Evolutionary conservation across 352 stramenopile species (phyloP).

Genomic region (Globisporangium spiculum): DNA sequence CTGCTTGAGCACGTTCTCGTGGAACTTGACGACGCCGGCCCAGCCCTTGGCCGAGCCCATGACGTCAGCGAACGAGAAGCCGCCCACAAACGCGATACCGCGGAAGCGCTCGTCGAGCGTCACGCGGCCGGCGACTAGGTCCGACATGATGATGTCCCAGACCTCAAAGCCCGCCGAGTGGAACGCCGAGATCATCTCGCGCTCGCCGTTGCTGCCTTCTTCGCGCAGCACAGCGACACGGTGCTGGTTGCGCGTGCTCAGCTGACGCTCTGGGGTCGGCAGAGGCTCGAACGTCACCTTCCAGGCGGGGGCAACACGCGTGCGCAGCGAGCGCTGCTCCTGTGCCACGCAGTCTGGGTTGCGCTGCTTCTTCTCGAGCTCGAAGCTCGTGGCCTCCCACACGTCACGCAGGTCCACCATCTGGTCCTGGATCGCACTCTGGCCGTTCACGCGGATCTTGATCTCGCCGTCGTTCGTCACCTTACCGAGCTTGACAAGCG

Average conservation of each 20-base stretch:
- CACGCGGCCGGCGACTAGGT: conserved; percentile 91
- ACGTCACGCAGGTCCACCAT: conserved; percentile 91
- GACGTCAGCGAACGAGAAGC: conserved; percentile 99
- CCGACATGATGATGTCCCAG: conserved; percentile 98
- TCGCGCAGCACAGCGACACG: conserved; percentile 96
- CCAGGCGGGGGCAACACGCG: conserved; percentile 82
- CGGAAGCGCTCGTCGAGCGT: conserved; percentile 93
- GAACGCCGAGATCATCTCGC: conserved; percentile 98
- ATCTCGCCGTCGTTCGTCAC: conserved; percentile 87
- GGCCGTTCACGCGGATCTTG: conserved; percentile 88
- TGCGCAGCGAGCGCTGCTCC: conserved; percentile 92
- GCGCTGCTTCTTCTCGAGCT: conserved; percentile 97
- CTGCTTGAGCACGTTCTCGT: conserved; percentile 93
- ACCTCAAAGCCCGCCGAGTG: conserved; percentile 96
- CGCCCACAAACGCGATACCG: conserved; percentile 97
- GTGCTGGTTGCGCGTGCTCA: conserved; percentile 85
- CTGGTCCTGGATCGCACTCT: conserved; percentile 65
- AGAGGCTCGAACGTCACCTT: conserved; percentile 88
- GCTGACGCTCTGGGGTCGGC: conserved; percentile 77
- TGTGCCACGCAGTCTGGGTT: conserved; percentile 94
- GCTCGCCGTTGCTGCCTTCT: conserved; percentile 99
- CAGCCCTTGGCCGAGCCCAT: conserved; percentile 99
- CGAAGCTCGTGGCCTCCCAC: conserved; percentile 99
- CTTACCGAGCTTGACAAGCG: conserved; percentile 88
- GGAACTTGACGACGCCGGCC: conserved; percentile 97